A percentile compares a stretch with the other conserved stretches of the same genome.
phyloP scores from a whole-genome alignment of 1,284 basidiomycete genomes.

The Leucoagaricus sp. region DNA sequence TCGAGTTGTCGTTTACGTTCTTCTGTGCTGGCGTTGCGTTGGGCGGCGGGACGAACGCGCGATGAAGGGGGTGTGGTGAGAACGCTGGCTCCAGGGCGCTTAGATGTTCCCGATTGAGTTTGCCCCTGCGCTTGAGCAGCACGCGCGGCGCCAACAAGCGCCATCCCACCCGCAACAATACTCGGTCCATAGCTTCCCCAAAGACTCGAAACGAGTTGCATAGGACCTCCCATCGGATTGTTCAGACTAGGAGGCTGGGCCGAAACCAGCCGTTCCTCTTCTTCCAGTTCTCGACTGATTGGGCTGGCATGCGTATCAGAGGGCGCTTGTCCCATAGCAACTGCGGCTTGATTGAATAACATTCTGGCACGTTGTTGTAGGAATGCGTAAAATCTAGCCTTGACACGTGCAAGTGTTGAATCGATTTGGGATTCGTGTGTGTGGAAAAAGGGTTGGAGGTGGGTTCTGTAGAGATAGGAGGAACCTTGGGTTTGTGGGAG shows the following conservation, averaged over 20 bases:
- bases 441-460: conserved; percentile 80
- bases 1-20: conserved; percentile 10
- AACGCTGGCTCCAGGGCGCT: conserved; percentile 1
- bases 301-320: conserved; percentile 26
- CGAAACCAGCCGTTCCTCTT: conserved; percentile 22
- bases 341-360: conserved; percentile 61
- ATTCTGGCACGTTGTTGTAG: conserved; percentile 62
- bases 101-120: conserved; percentile 21
- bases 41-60: conserved; percentile 3
- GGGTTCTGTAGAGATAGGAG: conserved; percentile 74
- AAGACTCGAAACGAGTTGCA: conserved; percentile 61
- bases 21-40: background rate
- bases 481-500: conserved; percentile 89
- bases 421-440: conserved; percentile 82
- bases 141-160: conserved; percentile 46
- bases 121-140: conserved; percentile 33
- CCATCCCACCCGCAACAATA: conserved; percentile 65
- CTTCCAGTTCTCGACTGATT: conserved; percentile 17
- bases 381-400: conserved; percentile 60
- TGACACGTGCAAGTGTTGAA: conserved; percentile 62
- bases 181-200: conserved; percentile 77
- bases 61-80: conserved; percentile 20
- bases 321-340: conserved; percentile 44
- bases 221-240: conserved; percentile 63
- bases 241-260: conserved; percentile 48